Base-by-base conservation (phyloP, 2,329 filamentous ascomycete species). In the Coniochaeta prunicola region DNA sequence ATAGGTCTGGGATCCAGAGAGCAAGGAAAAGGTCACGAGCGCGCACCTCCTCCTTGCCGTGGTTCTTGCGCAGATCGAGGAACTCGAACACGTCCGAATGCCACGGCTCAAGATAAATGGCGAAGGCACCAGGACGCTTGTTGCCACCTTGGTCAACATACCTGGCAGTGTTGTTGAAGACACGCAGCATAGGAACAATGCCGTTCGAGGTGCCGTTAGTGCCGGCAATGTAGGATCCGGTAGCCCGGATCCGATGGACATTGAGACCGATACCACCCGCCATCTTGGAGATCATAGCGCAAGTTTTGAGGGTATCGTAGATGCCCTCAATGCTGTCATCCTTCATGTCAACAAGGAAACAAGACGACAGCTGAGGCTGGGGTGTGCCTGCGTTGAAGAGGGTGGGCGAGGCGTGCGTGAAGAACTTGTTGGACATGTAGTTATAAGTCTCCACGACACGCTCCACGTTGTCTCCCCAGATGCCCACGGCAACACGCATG, bases 261-360 rank as follows among this genome's bases (percentile, higher is more conserved):
- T 99, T 97, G 64, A 99, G 82, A 69, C 94, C 94, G 73, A 99
- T 97, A 74, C 94, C 94, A 74, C 94, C 94, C 67, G 94, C 94
- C 78, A 94, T 97, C 85, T 99, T 99, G 71, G 94, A 99, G 76
- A 99, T 99, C 91, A 99, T 93, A 66, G 94, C 94, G 77, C 94
- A 99, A 1, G 91, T 97, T 86, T 99, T 99, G 67, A 99, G 84
- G 19, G 94, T 99, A 72, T 99, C 94, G 71, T 99, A 99, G 73
- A 99, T 99, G 67, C 94, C 94, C 66, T 99, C 94, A 71, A 99
- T 99, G 76, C 92, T 97, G 78, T 99, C 94, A 57, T 96, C 92
- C 82, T 97, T 99, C 89, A 99, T 97, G 76, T 97, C 94, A 66
- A 99, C 91, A 58, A 99, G 83, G 86, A 99, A 99, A 82, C 94